Evolutionary conservation across 179 eudicot species (phyloP), one percentile per base, ranked within the genome.

Genomic region (Spergularia azorica): DNA sequence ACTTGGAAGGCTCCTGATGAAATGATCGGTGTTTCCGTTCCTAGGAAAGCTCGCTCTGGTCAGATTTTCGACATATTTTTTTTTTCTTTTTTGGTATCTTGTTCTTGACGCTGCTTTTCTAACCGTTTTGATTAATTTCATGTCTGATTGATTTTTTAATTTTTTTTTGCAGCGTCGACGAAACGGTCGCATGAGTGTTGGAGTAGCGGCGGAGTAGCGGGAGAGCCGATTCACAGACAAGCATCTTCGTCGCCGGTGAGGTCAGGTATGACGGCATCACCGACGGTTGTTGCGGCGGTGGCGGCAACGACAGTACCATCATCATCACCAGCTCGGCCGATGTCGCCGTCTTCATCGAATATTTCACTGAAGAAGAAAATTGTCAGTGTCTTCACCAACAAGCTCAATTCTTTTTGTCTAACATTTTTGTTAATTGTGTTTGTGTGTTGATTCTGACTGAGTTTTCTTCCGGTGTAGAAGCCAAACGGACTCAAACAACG

Each of bases 11-110:
- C 97, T 2, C 87, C 96, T 3, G 98, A 95, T 60, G 98, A 95
- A 72, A 88, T 94, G 96, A 95, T 95, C 20, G 91, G 96, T 0
- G 89, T 91, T 58, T 80, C 98, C 0, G 88, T 96, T 2, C 99
- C 99, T 0, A 80, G 98, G 56, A 96, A 90, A 74, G 99, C 99
- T 82, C 96, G 99, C 6, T 88, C 99, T 21, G 96, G 99, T 96
- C 61, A 32, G 82, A 58, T 64, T 8, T 54, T 50, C n/a, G 26
- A 5, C 3, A 36, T 2, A 26, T 21, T 26, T 2, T 67, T 62
- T 43, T 57, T 63, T 0, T n/a, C n/a, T 2, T 67, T 62, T 43
- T 57, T 63, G 0, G 7, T 16, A 14, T 60, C 9, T 15, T 58
- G 20, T 60, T n/a, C 7, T 7, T 6, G 0, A 16, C 5, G 16